Evolutionary conservation across 1,139 yeast genomes (phyloP).

Genomic region (Suzukiozyma palmioleophila): DNA sequence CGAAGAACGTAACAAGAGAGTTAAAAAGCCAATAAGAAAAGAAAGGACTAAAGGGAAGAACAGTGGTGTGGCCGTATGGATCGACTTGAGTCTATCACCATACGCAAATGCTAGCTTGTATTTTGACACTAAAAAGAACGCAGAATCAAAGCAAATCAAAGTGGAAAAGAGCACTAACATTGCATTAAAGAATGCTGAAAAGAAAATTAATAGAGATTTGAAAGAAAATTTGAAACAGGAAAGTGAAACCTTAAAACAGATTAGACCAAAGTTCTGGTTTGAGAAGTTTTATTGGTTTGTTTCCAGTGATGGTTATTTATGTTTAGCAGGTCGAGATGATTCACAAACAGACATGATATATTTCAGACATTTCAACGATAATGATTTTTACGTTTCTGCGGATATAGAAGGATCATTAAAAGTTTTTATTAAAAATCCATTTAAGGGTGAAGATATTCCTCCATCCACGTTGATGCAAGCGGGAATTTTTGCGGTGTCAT

Average conservation of each 20-base stretch:
- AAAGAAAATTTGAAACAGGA: slow-evolving; percentile 63
- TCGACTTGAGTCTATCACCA: slow-evolving; percentile 70
- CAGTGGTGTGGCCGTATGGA: slow-evolving; percentile 42
- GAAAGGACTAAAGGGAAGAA: slow-evolving; percentile 9
- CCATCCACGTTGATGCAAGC: slow-evolving; percentile 90
- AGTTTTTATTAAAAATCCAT: slow-evolving; percentile 78
- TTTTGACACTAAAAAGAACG: slow-evolving; percentile 73
- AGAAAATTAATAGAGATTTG: slow-evolving; percentile 70
- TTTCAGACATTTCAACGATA: slow-evolving; percentile 68
- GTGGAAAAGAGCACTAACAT: slow-evolving; percentile 74
- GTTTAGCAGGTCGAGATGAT: slow-evolving; percentile 81
- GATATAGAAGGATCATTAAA: slow-evolving; percentile 73
- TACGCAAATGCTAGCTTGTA: slow-evolving; percentile 89
- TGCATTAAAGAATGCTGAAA: slow-evolving; percentile 84
- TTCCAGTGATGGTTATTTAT: slow-evolving; percentile 81
- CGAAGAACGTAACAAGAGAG: slow-evolving; percentile 16
- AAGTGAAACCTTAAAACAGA: slow-evolving; percentile 56
- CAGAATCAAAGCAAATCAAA: slow-evolving; percentile 73
- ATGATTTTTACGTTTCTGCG: slow-evolving; percentile 70
- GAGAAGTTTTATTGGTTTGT: slow-evolving; percentile 94
- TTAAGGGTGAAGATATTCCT: slow-evolving; percentile 56
- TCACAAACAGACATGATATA: slow-evolving; percentile 82
- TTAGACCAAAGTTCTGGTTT: slow-evolving; percentile 81
- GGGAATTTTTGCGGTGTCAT: slow-evolving; percentile 75
- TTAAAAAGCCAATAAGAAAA: slow-evolving; percentile 1